A percentile compares a stretch with the other conserved stretches of the same genome.
Evolutionary conservation across 148 eudicot genomes (phyloP).

Genomic region (Nyssa sinensis): DNA sequence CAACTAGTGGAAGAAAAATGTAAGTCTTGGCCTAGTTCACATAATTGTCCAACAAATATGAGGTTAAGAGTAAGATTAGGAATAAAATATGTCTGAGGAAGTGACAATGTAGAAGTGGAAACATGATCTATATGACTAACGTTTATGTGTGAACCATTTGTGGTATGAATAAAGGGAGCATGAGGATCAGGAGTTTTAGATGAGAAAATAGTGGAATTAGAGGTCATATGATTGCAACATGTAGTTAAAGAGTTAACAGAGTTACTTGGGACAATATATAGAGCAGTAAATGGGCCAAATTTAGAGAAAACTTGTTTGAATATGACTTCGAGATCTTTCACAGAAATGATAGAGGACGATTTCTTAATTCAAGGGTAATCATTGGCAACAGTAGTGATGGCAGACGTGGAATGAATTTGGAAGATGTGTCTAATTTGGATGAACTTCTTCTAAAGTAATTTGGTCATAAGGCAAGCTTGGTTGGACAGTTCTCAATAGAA

Average conservation of each 20-base stretch:
- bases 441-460: too few relatives aligned
- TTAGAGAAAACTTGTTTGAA: too few relatives aligned
- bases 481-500: too few relatives aligned
- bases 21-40: constrained; percentile 15
- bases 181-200: neutral
- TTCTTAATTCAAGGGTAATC: too few relatives aligned
- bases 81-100: constrained; percentile 8
- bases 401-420: too few relatives aligned
- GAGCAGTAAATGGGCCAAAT: neutral
- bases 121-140: constrained; percentile 7
- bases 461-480: too few relatives aligned
- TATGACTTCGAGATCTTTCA: too few relatives aligned
- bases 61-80: constrained; percentile 19
- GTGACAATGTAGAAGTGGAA: neutral
- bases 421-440: too few relatives aligned
- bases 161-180: neutral
- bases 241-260: constrained; percentile 14
- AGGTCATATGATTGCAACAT: constrained; percentile 16
- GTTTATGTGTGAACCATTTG: neutral
- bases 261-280: constrained; percentile 4
- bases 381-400: too few relatives aligned
- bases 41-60: constrained; percentile 19
- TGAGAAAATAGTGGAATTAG: neutral
- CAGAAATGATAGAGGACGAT: too few relatives aligned
- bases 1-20: constrained; percentile 9